Evolutionary conservation across 164 flowering plant species (phyloP).

Genomic region (Stephania yunnanensis): DNA sequence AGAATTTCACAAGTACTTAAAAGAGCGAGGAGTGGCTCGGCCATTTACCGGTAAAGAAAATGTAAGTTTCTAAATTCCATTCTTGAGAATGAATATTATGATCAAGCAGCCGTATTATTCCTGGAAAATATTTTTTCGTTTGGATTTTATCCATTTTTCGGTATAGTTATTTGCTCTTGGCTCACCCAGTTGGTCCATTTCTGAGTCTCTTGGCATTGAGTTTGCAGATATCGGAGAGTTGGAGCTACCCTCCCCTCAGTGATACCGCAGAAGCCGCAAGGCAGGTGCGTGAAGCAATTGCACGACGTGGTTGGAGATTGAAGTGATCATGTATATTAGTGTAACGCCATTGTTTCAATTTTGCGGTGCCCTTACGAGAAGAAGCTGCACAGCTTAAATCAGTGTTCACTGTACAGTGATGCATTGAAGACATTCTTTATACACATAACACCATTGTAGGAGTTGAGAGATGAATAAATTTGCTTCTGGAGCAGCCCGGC

Average conservation of each 20-base stretch:
- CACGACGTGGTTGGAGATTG: conserved; percentile 74
- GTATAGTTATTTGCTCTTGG: not conserved
- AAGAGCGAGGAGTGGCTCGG: conserved; percentile 77
- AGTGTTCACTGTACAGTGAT: not conserved
- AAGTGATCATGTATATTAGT: not conserved
- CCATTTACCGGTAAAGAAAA: conserved; percentile 81
- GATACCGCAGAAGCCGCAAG: conserved; percentile 76
- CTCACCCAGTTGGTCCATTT: not conserved
- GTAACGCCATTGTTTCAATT: not conserved
- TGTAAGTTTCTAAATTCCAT: conserved; percentile 50
- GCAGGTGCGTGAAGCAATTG: conserved; percentile 55
- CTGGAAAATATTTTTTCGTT: not conserved
- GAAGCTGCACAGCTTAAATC: not conserved
- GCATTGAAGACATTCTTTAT: not conserved
- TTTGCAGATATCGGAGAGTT: conserved; percentile 63
- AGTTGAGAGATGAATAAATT: conserved; percentile 11
- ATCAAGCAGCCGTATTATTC: not conserved
- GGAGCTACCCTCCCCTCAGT: conserved; percentile 88
- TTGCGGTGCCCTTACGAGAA: not conserved
- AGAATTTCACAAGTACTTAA: conserved; percentile 71
- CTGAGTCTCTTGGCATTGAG: not conserved
- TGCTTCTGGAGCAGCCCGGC: conserved; percentile 10
- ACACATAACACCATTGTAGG: conserved; percentile 2
- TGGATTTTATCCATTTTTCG: not conserved
- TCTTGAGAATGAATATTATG: not conserved